A percentile compares a stretch with the other conserved stretches of the same genome.
phyloP scores from a whole-genome alignment of 2,329 filamentous ascomycete species.

The Ploettnerulaceae sp. region DNA sequence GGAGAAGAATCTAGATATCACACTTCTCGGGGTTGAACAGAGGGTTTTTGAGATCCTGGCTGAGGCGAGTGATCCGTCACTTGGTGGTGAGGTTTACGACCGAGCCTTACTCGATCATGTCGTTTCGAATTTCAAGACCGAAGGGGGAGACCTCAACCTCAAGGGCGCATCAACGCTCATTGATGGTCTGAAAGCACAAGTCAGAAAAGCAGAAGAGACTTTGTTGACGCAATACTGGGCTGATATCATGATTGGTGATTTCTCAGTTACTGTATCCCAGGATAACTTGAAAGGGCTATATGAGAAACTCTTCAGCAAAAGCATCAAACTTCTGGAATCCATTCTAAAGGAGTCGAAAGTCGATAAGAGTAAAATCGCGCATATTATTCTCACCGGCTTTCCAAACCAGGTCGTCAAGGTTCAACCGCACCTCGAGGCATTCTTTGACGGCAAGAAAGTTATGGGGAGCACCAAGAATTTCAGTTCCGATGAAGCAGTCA shows the following conservation, averaged over 20 bases:
- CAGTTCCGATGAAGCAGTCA: constrained; percentile 5
- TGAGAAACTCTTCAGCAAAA: not conserved
- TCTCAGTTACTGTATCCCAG: not conserved
- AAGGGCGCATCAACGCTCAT: not conserved
- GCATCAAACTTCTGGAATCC: constrained; percentile 1
- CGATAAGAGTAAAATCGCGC: constrained; percentile 9
- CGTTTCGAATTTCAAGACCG: not conserved
- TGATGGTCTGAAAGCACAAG: not conserved
- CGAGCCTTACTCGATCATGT: not conserved
- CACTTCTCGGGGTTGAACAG: constrained; percentile 7
- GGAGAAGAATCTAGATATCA: constrained; percentile 6
- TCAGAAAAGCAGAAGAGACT: not conserved
- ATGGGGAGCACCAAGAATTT: not conserved
- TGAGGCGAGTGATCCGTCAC: not conserved
- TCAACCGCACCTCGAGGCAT: constrained; percentile 6
- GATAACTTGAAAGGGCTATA: not conserved
- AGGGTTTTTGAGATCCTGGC: constrained; percentile 15
- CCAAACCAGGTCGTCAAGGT: constrained; percentile 4
- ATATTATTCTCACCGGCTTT: constrained; percentile 15
- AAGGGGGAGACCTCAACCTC: not conserved
- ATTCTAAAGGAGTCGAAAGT: constrained; percentile 11
- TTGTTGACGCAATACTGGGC: not conserved
- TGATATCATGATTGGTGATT: not conserved
- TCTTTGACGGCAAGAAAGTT: constrained; percentile 7
- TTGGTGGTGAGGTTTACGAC: constrained; percentile 10